Conservation (phyloP, 1,284 basidiomycete genomes). For the Cryptococcus deneoformans region DNA sequence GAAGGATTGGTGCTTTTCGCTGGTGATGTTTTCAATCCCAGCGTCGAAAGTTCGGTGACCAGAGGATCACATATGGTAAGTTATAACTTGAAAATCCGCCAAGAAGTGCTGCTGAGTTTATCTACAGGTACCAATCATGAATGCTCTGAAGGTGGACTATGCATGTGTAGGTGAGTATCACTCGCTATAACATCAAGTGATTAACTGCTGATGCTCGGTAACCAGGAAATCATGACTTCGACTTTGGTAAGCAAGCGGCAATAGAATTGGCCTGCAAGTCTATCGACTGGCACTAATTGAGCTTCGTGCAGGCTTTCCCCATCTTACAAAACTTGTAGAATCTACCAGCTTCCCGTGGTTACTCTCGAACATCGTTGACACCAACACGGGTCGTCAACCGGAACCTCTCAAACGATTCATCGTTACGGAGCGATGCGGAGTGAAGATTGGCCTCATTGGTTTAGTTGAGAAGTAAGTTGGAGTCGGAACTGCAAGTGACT, state of each 20-base stretch:
- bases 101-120: not conserved
- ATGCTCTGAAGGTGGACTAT: conserved; percentile 51
- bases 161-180: conserved; percentile 28
- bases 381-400: conserved; percentile 59
- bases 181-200: not conserved
- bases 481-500: not conserved
- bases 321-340: conserved; percentile 68
- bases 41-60: conserved; percentile 81
- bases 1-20: conserved; percentile 81
- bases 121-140: conserved; percentile 64
- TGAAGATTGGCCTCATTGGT: conserved; percentile 74
- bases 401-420: conserved; percentile 59
- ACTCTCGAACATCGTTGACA: conserved; percentile 70
- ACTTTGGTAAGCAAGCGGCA: conserved; percentile 56
- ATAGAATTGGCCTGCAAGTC: not conserved
- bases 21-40: conserved; percentile 82
- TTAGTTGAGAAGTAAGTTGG: conserved; percentile 70
- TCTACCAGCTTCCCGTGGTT: conserved; percentile 70
- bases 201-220: not conserved
- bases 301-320: conserved; percentile 63
- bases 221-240: conserved; percentile 79
- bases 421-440: conserved; percentile 63
- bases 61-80: conserved; percentile 87
- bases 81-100: conserved; percentile 3
- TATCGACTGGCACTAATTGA: not conserved